These are phyloP conservation scores for Candida sithepensis DNA, from an alignment of 805 yeast genomes.

Conservation along the genomic window DNA sequence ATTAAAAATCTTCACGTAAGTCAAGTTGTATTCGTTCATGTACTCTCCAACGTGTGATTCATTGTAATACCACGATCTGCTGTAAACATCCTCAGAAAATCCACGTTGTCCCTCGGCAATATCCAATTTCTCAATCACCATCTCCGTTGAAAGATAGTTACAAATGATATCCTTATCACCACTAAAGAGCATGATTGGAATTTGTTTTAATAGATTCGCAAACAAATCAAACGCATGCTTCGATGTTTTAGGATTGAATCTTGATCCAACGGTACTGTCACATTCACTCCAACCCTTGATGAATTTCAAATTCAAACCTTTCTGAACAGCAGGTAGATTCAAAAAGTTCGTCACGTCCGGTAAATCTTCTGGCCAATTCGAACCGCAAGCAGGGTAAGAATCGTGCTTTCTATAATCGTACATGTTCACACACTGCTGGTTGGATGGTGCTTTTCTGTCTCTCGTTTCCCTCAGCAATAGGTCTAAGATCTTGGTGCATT, in stretches of 20 bases:
- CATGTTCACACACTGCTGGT: constrained; percentile 69
- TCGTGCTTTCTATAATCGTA: constrained; percentile 75
- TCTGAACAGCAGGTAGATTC: constrained; percentile 40
- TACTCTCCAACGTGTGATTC: constrained; percentile 36
- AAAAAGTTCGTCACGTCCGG: constrained; percentile 48
- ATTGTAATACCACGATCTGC: constrained; percentile 43
- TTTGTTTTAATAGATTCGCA: constrained; percentile 57
- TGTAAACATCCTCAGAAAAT: constrained; percentile 33
- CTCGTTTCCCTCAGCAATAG: constrained; percentile 33
- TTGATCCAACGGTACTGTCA: constrained; percentile 49
- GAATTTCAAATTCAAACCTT: constrained; percentile 46
- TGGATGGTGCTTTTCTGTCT: constrained; percentile 22
- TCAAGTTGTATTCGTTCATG: constrained; percentile 59
- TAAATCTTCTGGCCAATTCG: constrained; percentile 83
- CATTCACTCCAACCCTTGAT: constrained; percentile 72
- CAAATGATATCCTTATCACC: constrained; percentile 91
- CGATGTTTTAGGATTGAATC: constrained; percentile 49
- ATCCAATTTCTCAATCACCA: constrained; percentile 51
- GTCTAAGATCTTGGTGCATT: constrained; percentile 41
- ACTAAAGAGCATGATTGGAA: constrained; percentile 70
- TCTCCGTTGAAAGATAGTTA: constrained; percentile 72
- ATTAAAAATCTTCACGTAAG: constrained; percentile 68
- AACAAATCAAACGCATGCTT: constrained; percentile 61
- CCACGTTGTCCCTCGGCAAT: constrained; percentile 64
- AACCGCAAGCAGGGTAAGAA: constrained; percentile 81